phyloP scores from a whole-genome alignment of 257 asterid genomes.

The Anisodus tanguticus region DNA sequence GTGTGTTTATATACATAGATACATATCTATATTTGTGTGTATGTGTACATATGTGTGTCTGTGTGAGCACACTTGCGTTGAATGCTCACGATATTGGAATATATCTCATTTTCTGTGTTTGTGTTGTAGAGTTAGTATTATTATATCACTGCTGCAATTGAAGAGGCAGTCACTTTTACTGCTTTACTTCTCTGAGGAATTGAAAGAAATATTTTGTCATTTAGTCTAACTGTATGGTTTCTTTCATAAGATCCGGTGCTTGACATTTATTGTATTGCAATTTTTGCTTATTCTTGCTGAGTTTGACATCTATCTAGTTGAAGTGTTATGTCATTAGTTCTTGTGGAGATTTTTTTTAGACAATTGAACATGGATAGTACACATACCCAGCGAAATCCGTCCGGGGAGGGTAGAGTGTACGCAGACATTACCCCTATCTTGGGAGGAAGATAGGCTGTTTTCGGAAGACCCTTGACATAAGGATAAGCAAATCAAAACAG shows the following conservation, averaged over 20 bases:
- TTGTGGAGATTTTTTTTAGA: not conserved
- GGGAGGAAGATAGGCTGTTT: no score
- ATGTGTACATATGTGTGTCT: no score
- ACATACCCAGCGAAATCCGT: no score
- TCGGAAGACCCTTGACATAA: no score
- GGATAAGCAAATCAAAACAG: no score
- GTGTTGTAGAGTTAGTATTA: not conserved
- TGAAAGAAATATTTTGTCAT: not conserved
- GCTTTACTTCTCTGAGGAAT: not conserved
- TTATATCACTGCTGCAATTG: not conserved
- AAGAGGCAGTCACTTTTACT: not conserved
- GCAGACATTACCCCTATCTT: no score
- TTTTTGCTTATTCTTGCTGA: not conserved
- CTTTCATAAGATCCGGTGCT: not conserved
- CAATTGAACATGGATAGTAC: not conserved
- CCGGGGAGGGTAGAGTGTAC: no score
- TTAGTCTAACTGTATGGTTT: not conserved
- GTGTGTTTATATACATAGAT: not conserved
- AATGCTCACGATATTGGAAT: not conserved
- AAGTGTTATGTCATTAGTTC: not conserved
- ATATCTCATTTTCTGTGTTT: not conserved
- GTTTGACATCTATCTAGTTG: constrained; percentile 2
- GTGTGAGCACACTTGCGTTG: not conserved
- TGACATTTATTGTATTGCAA: not conserved
- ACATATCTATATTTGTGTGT: not conserved